phyloP scores from a whole-genome alignment of 495 filamentous ascomycete genomes.

The Xylaria nigripes region DNA sequence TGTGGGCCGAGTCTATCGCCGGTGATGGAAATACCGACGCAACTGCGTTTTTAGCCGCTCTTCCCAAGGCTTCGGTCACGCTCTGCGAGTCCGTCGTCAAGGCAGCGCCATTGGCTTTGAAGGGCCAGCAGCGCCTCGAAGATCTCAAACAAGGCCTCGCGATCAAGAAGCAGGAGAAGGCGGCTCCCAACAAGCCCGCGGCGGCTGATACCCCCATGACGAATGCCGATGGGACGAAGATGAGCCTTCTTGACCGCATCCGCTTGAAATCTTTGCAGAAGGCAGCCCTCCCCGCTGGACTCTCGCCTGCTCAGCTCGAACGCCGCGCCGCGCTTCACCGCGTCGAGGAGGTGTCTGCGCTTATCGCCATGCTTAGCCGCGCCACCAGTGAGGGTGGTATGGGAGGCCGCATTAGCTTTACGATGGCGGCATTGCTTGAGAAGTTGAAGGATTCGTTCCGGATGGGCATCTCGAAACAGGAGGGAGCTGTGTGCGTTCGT shows the following conservation, averaged over 20 bases:
- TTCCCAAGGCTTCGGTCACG: conserved; percentile 49
- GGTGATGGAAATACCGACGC: conserved; percentile 7
- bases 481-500: conserved; percentile 47
- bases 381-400: conserved; percentile 28
- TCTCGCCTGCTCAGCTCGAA: conserved; percentile 41
- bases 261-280: conserved; percentile 48
- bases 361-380: conserved; percentile 50
- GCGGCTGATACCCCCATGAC: conserved; percentile 15
- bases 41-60: conserved; percentile 39
- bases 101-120: conserved; percentile 37
- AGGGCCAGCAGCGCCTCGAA: conserved; percentile 53
- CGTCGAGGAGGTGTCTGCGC: conserved; percentile 50
- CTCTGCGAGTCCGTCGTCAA: conserved; percentile 38
- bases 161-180: conserved; percentile 34
- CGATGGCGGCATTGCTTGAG: conserved; percentile 50
- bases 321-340: conserved; percentile 53
- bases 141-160: conserved; percentile 48
- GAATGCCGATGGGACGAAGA: conserved; percentile 29
- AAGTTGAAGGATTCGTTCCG: conserved; percentile 54
- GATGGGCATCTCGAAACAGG: conserved; percentile 52
- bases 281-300: conserved; percentile 31
- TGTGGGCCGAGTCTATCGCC: conserved; percentile 37
- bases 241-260: conserved; percentile 54
- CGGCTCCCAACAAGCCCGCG: conserved; percentile 8
- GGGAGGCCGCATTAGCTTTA: conserved; percentile 43